phyloP scores from a whole-genome alignment of 2,329 filamentous ascomycete genomes.

The Phialophora verrucosa region DNA sequence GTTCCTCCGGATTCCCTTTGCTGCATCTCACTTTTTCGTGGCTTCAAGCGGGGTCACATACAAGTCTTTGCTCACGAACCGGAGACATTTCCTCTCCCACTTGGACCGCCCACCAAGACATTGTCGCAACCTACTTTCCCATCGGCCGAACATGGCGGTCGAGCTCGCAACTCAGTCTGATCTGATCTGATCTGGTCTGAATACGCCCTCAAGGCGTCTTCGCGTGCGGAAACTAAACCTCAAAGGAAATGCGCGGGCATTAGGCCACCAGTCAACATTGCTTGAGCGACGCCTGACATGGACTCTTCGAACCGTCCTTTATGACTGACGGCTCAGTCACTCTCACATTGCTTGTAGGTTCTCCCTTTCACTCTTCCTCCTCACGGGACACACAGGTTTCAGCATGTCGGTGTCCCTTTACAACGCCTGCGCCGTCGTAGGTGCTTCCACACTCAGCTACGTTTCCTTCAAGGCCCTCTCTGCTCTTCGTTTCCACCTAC shows the following conservation, averaged over 20 bases:
- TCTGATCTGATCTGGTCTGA: not conserved
- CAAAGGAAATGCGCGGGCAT: not conserved
- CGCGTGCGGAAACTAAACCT: not conserved
- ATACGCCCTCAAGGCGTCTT: not conserved
- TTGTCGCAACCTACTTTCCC: not conserved
- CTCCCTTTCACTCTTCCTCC: not conserved
- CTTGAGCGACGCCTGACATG: not conserved
- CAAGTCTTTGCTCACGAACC: too few species aligned
- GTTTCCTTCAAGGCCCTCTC: not conserved
- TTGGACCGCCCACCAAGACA: not conserved
- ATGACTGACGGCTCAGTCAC: not conserved
- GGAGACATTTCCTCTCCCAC: too few species aligned
- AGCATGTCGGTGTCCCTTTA: not conserved
- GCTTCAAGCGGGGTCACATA: too few species aligned
- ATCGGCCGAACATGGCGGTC: not conserved
- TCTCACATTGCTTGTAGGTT: not conserved
- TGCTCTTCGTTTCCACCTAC: constrained; percentile 17
- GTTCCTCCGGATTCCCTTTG: too few species aligned
- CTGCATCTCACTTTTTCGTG: too few species aligned
- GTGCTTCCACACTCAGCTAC: constrained; percentile 12
- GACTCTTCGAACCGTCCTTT: not conserved
- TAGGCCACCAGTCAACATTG: not conserved
- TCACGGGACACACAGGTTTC: not conserved
- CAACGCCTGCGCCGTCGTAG: constrained; percentile 18
- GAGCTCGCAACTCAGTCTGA: not conserved